These are phyloP conservation scores for Pinus taeda DNA, from an alignment of 75 land plant species.

Conservation along the genomic window DNA sequence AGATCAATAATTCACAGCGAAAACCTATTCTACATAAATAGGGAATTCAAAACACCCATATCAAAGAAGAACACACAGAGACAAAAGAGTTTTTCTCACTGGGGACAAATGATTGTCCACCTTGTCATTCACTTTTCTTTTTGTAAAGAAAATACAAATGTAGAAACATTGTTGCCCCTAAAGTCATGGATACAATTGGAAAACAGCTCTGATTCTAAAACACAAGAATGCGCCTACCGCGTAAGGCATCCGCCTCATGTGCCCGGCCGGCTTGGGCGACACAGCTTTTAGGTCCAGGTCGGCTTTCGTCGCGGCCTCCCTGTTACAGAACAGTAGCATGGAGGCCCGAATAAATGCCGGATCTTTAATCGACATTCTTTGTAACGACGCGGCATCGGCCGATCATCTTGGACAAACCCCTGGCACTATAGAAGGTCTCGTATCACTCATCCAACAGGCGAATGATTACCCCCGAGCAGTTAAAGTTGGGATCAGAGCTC, in stretches of 20 bases:
- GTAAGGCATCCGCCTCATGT: too few relatives aligned
- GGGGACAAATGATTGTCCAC: too few relatives aligned
- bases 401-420: conserved; percentile 11
- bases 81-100: too few relatives aligned
- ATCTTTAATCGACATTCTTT: conserved; percentile 19
- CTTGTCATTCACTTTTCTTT: too few relatives aligned
- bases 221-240: neutral
- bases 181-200: too few relatives aligned
- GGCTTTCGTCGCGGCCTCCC: conserved; percentile 7
- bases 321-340: conserved; percentile 19
- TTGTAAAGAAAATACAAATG: too few relatives aligned
- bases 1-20: too few relatives aligned
- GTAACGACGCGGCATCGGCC: conserved; percentile 16
- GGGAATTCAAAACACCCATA: too few relatives aligned
- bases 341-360: conserved; percentile 20
- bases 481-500: conserved; percentile 21
- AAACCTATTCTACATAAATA: too few relatives aligned
- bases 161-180: too few relatives aligned
- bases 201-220: too few relatives aligned
- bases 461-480: conserved; percentile 9
- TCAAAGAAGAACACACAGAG: too few relatives aligned
- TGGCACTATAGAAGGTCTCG: conserved; percentile 14
- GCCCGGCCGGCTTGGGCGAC: conserved; percentile 10
- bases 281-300: conserved; percentile 19
- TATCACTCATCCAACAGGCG: conserved; percentile 18